phyloP scores from a whole-genome alignment of 345 rosid species.

The Eucalyptus erythrocorys region DNA sequence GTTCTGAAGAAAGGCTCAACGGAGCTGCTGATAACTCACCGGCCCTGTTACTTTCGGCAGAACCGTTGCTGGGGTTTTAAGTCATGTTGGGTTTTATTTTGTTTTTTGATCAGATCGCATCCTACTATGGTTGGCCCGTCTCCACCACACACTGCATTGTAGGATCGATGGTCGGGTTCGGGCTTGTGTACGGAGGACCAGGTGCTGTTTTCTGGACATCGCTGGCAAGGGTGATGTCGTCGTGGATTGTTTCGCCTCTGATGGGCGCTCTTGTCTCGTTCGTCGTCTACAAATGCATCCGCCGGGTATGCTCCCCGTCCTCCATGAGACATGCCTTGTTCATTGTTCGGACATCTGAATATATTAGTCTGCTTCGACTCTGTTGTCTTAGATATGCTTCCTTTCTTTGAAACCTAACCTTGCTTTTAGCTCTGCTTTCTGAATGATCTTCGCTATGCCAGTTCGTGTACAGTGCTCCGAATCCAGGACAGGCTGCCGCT shows the following conservation, averaged over 20 bases:
- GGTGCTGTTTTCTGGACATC: constrained; percentile 98
- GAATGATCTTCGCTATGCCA: constrained; percentile 8
- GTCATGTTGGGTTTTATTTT: not conserved
- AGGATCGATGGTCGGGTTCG: constrained; percentile 98
- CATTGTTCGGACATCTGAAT: not conserved
- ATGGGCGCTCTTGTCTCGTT: constrained; percentile 82
- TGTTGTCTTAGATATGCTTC: not conserved
- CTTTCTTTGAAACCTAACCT: not conserved
- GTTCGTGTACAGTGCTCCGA: constrained; percentile 96
- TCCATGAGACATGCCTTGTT: not conserved
- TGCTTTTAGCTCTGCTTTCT: not conserved
- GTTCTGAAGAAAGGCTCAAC: not conserved
- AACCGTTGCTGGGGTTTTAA: not conserved
- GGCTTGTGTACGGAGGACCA: constrained; percentile 84
- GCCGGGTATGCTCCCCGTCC: constrained; percentile 44
- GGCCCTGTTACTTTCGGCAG: not conserved
- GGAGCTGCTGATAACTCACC: not conserved
- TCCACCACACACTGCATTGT: constrained; percentile 96
- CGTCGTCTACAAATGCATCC: constrained; percentile 91
- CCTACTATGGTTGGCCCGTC: constrained; percentile 93
- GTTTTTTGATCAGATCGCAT: constrained; percentile 48
- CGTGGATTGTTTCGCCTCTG: constrained; percentile 92
- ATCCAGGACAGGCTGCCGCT: constrained; percentile 93
- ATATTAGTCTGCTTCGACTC: not conserved
- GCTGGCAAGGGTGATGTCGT: constrained; percentile 75